These are phyloP conservation scores for Apiospora saccharicola DNA, from an alignment of 2,329 filamentous ascomycete genomes.

Conservation along the genomic window DNA sequence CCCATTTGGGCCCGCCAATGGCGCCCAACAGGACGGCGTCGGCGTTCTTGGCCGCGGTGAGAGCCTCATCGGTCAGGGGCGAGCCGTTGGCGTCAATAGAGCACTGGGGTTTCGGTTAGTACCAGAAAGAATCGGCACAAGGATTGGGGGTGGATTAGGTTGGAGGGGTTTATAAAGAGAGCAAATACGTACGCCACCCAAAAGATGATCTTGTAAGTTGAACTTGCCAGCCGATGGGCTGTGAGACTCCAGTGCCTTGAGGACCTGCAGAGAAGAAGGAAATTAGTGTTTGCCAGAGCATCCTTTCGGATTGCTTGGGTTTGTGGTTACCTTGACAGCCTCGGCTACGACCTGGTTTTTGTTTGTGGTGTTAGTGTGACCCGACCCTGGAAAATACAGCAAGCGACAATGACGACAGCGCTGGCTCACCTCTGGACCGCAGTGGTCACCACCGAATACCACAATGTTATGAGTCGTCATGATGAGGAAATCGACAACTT, in stretches of 20 bases:
- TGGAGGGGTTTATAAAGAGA: slow-evolving; percentile 5
- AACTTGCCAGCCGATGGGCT: slow-evolving; percentile 77
- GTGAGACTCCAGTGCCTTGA: slow-evolving; percentile 78
- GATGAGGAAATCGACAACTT: slow-evolving; percentile 34
- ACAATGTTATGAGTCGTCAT: slow-evolving; percentile 82
- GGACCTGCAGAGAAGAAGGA: slow-evolving; percentile 60
- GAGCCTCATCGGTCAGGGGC: slow-evolving; percentile 83
- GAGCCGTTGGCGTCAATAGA: slow-evolving; percentile 85
- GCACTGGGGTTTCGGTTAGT: slow-evolving; percentile 59
- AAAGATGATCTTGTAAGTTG: slow-evolving; percentile 87
- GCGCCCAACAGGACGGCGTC: slow-evolving; percentile 92
- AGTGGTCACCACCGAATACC: slow-evolving; percentile 84
- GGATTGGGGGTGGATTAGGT: slow-evolving; percentile 28
- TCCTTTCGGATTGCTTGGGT: not conserved
- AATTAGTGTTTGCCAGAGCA: not conserved
- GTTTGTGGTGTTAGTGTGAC: slow-evolving; percentile 4
- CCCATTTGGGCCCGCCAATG: slow-evolving; percentile 97
- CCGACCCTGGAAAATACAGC: not conserved
- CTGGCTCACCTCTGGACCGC: slow-evolving; percentile 76
- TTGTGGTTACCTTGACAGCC: slow-evolving; percentile 74
- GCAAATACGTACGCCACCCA: slow-evolving; percentile 72
- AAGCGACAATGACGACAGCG: not conserved
- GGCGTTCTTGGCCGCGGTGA: slow-evolving; percentile 81
- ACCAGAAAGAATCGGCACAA: slow-evolving; percentile 11
- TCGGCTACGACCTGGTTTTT: slow-evolving; percentile 73